phyloP scores from a whole-genome alignment of 2,329 filamentous ascomycete species.

The Aspergillus sp. region DNA sequence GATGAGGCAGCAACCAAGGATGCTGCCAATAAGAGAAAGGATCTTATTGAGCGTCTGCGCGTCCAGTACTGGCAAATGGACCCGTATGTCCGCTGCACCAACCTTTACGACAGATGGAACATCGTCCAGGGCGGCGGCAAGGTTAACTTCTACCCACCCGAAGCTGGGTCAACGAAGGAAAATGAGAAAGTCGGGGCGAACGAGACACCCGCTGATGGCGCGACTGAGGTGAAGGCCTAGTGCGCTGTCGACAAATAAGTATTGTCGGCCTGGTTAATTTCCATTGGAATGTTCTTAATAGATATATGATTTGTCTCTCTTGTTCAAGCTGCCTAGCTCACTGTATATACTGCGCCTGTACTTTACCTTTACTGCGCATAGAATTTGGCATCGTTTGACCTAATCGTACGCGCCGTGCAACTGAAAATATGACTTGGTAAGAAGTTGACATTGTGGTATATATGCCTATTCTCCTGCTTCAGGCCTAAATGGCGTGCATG shows the following conservation, averaged over 20 bases:
- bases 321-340: not conserved
- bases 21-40: conserved; percentile 62
- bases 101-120: conserved; percentile 82
- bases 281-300: conserved; percentile 9
- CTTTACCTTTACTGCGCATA: conserved; percentile 1
- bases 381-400: not conserved
- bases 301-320: not conserved
- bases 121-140: conserved; percentile 70
- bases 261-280: not conserved
- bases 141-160: conserved; percentile 69
- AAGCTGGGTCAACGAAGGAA: conserved; percentile 11
- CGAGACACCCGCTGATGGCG: not conserved
- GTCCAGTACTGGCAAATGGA: conserved; percentile 88
- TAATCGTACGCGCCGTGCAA: too few species aligned
- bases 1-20: conserved; percentile 51
- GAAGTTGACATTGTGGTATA: not conserved
- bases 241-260: not conserved
- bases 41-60: conserved; percentile 66
- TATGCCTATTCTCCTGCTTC: not conserved
- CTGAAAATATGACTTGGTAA: too few species aligned
- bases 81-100: conserved; percentile 80
- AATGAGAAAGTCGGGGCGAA: conserved; percentile 17
- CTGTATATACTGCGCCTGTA: conserved; percentile 11
- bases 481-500: not conserved
- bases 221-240: conserved; percentile 1